Conservation (phyloP, 768 basidiomycete species). For the Daedaleopsis nitida region DNA sequence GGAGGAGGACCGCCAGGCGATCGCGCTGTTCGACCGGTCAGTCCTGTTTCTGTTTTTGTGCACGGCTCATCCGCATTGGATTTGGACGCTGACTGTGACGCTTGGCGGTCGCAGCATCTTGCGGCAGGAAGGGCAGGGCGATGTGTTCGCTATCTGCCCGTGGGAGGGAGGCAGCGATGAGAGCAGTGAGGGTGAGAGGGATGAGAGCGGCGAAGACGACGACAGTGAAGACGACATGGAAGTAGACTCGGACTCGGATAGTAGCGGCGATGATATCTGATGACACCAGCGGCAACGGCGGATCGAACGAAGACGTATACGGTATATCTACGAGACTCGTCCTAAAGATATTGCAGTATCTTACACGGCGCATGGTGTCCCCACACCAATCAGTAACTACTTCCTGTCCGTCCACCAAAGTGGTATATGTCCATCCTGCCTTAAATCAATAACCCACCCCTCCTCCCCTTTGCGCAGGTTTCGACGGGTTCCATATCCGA, state of each 20-base stretch:
- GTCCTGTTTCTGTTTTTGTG: no score
- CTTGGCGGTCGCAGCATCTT: constrained; percentile 48
- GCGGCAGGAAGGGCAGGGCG: constrained; percentile 54
- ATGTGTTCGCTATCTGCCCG: constrained; percentile 52
- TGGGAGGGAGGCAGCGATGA: constrained; percentile 35
- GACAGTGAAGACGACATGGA: not conserved
- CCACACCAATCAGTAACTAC: no score
- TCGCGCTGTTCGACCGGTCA: constrained; percentile 76
- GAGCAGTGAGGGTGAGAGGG: constrained; percentile 2
- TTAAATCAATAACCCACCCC: no score
- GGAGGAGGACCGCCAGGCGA: constrained; percentile 48
- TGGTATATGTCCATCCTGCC: no score
- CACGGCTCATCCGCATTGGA: not conserved
- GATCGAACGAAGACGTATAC: no score
- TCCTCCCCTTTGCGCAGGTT: no score
- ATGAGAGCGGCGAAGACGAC: not conserved
- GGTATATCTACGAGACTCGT: no score
- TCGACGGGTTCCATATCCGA: no score
- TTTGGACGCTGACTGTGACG: constrained; percentile 5
- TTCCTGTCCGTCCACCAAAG: no score
- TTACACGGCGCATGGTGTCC: no score
- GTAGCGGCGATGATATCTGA: not conserved
- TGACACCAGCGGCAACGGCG: not conserved
- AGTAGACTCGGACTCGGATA: not conserved
- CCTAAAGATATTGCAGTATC: no score